Evolutionary conservation across 345 rosid species (phyloP), one percentile per base, ranked within the genome.

Genomic region (Populus davidiana): DNA sequence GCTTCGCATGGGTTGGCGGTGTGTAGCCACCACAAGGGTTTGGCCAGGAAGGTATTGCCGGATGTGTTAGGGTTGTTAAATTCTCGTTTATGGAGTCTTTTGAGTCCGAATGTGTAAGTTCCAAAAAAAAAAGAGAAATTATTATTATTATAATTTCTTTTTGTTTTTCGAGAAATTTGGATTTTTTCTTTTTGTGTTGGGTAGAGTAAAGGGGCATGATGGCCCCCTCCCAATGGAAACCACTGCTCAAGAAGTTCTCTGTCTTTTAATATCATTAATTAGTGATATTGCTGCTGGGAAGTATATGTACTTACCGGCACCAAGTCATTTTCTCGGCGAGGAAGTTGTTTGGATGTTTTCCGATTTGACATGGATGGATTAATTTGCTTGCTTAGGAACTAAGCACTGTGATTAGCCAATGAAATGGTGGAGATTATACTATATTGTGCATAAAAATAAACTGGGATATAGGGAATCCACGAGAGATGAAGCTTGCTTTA

Each of bases 1-100:
- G 82, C 69, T 56, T 52, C 52, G 39, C 8, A 33, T 7, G 79
- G 77, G 64, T 81, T 72, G 71, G 83, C 73, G 72, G 64, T 44
- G 3, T 75, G 59, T 23, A 79, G 71, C 63, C 91, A 84, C 79
- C 90, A 86, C 81, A 92, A 88, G 84, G 96, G 99, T 36, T 79
- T 96, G 80, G 99, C 89, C 21, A 89, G 98, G 83, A 96, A 96
- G 86, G 96, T 96, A 69, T 72, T 96, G 41, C 98, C 99, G 97
- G 98, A 96, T 90, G 91, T 96, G 85, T 73, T 96, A 74, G 97
- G 98, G 49, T 67, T 93, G 16, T 82, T 96, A 29, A 88, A 94
- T 82, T 96, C 97, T 78, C 95, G 91, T 83, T 84, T 93, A 79
- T 96, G 99, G 97, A 86, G 88, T 21, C 94, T 96, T 83, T 94